Base-by-base conservation (phyloP, 176 grass and related monocot species). In the Secale cereale region DNA sequence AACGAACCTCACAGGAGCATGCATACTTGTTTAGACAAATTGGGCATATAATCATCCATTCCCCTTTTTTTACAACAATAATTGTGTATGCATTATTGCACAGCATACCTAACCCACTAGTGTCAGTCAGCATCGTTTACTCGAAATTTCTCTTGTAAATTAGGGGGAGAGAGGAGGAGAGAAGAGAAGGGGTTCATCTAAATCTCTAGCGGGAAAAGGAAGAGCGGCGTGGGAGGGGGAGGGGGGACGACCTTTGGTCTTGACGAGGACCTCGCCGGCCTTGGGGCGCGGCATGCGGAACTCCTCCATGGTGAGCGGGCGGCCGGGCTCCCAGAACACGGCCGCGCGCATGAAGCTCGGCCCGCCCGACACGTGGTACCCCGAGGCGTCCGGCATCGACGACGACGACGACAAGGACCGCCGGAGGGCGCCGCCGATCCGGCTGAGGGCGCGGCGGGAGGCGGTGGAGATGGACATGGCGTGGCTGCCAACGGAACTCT, bases 291-390 rank as follows among this genome's bases (percentile, higher is more conserved):
- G 97, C 97, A 99, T 99, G 46, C 68, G 84, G 75, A 99, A 95
- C 46, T 99, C 97, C 91, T 99, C 97, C 73, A 94, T 68, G 9
- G 93, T 88, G 28, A 98, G 93, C 50, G 97, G 93, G 12, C 97
- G 91, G 60, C 94, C 94, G n/a, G 97, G 88, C 87, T 98, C 97
- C 88, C 94, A 95, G 91, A 98, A 98, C 74, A 98, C 93, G 7
- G 88, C 74, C 50, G 84, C 93, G 74, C 88, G 88, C 97, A 98
- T 96, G 84, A 67, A 98, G 86, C 91, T 94, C 10, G 93, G 86
- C 29, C 87, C 93, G 14, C 97, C 93, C 2, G 84, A 82, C 17
- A 94, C 97, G 82, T 94, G 86, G 90, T 94, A 98, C 36, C 86
- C 95, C 15, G 79, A 32, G 45, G 23, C 41, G 8, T 72, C 88